Base-by-base conservation (phyloP, 2,329 filamentous ascomycete genomes). In the Sordariomycetes sp. region DNA sequence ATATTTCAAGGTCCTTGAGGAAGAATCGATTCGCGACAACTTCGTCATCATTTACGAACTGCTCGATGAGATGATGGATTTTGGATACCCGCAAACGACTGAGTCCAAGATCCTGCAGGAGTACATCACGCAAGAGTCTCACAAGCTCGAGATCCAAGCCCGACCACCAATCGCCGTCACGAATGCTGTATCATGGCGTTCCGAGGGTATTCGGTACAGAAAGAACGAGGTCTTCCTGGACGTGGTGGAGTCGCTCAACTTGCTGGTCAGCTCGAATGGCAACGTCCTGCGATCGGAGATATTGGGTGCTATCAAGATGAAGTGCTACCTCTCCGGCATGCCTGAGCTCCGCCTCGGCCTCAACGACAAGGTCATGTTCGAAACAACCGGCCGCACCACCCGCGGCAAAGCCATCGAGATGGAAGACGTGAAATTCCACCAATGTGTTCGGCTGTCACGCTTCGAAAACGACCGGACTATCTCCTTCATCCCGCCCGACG, bases 61-160 rank as follows among this genome's bases (percentile, higher is more conserved):
- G 41, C 75, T 98, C 42, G 92, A 98, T 55, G 92, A 98, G 68
- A 98, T 98, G 92, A 98, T 98, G 92, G 92, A 98, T 63, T 98
- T 98, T 69, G 92, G 92, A 43, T 95, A 98, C 59, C 92, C 92
- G 6, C 92, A 98, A 61, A 98, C 92, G 8, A 98, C 92, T 45
- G 92, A 98, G 61, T 86, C 79, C 58, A 98, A 98, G 74, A 98
- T 98, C 57, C 68, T 98, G 40, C 92, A 98, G 61, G 92, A 98
- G 68, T 94, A 94, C 67, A 98, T 98, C 57, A 98, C 92, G 26
- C 92, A 98, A 62, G 92, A 98, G 63, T 95, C 88, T 35, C 92
- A 98, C 69, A 96, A 96, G 64, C 78, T 98, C 40, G 92, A 98
- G 59, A 81, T 96, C 38, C 90, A 95, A 64, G 90, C 92, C 21